Conservation (phyloP, 2,329 filamentous ascomycete species). For the Chalara sp. region DNA sequence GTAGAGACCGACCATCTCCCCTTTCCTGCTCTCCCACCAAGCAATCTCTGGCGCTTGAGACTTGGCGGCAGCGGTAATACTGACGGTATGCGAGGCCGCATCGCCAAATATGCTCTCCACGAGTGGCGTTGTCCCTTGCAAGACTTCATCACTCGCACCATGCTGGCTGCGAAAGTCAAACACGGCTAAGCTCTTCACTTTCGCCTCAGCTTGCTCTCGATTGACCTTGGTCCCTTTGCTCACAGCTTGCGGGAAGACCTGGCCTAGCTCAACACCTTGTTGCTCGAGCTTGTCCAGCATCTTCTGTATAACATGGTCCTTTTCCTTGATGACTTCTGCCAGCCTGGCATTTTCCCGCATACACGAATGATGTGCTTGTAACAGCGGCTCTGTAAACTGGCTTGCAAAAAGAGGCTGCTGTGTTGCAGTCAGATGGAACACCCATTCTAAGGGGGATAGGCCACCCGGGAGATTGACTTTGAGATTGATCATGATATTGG, state of each 20-base stretch:
- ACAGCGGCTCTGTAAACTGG: constrained; percentile 40
- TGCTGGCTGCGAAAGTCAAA: constrained; percentile 33
- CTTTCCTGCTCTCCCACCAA: constrained; percentile 25
- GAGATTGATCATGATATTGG: constrained; percentile 36
- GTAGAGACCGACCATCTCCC: constrained; percentile 16
- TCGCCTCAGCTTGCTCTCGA: constrained; percentile 26
- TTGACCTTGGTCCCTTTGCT: constrained; percentile 31
- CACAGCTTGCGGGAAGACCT: constrained; percentile 39
- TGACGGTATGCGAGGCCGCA: neutral
- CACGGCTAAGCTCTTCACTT: constrained; percentile 38
- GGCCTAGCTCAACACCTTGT: constrained; percentile 41
- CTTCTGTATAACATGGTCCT: constrained; percentile 48
- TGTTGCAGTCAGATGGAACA: constrained; percentile 43
- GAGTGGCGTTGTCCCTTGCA: constrained; percentile 11
- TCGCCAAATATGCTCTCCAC: constrained; percentile 17
- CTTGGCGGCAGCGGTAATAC: neutral
- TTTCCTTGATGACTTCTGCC: constrained; percentile 38
- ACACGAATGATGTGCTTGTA: constrained; percentile 36
- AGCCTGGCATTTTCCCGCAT: constrained; percentile 37
- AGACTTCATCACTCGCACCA: neutral
- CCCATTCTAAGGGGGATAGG: constrained; percentile 59
- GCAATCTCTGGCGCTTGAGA: neutral
- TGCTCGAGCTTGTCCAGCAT: constrained; percentile 46
- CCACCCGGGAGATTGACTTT: constrained; percentile 56
- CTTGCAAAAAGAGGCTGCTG: constrained; percentile 32